A percentile compares a stretch with the other conserved stretches of the same genome.
These are phyloP conservation scores for Thraustochytrium sp. DNA, from an alignment of 352 stramenopile species.

Conservation along the genomic window DNA sequence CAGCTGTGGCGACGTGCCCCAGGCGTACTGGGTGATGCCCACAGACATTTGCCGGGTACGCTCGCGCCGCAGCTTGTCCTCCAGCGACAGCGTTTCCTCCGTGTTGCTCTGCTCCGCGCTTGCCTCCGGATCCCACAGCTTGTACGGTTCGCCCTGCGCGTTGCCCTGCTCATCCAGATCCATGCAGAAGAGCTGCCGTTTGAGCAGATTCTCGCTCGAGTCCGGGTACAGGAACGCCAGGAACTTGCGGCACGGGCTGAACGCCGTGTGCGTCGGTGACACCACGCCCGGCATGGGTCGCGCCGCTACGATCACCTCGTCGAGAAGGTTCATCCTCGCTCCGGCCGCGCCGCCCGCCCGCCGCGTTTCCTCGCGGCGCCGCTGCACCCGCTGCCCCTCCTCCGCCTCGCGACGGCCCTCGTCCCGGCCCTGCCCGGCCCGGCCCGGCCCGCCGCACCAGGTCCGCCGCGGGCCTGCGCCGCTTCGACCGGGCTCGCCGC, in stretches of 20 bases:
- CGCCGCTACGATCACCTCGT: conserved; percentile 67
- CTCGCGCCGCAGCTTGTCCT: conserved; percentile 81
- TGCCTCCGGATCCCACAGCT: conserved; percentile 15
- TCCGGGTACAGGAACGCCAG: conserved; percentile 69
- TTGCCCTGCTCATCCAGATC: conserved; percentile 58
- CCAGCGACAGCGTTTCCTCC: conserved; percentile 71
- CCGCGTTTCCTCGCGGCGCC: neutral
- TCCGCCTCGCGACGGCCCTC: too few relatives aligned
- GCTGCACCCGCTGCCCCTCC: neutral
- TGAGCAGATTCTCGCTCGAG: conserved; percentile 67
- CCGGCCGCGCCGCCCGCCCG: too few relatives aligned
- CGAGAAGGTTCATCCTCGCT: neutral
- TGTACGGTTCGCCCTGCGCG: conserved; percentile 53
- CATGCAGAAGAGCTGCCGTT: conserved; percentile 71
- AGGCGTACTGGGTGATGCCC: conserved; percentile 84
- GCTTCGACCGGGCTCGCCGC: too few relatives aligned
- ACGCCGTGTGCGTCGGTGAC: conserved; percentile 68
- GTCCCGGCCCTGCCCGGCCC: too few relatives aligned
- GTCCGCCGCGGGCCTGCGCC: too few relatives aligned
- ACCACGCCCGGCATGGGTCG: conserved; percentile 74
- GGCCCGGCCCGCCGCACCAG: too few relatives aligned
- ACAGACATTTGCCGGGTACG: conserved; percentile 77
- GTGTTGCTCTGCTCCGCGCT: conserved; percentile 55
- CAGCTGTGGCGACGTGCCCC: conserved; percentile 51
- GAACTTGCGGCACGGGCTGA: conserved; percentile 69